phyloP scores from a whole-genome alignment of 805 yeast genomes.

The Sugiyamaella lignohabitans region DNA sequence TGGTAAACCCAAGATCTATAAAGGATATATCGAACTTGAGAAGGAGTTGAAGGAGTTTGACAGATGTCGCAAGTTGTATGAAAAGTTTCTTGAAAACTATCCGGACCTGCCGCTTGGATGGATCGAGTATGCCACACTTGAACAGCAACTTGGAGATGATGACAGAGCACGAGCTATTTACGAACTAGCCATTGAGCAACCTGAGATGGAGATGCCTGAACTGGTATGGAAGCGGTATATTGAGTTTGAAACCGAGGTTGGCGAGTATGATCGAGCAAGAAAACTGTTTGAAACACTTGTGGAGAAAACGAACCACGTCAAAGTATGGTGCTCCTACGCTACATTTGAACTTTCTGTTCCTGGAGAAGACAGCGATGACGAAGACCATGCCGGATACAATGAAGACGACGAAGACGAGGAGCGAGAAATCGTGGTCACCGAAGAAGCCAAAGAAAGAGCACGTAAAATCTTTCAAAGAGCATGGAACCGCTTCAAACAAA shows the following conservation, averaged over 20 bases:
- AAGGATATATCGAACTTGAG: conserved; percentile 64
- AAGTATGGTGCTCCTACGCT: conserved; percentile 61
- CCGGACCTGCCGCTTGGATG: conserved; percentile 44
- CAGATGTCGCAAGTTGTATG: conserved; percentile 66
- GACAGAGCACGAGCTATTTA: conserved; percentile 62
- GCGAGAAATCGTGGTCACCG: conserved; percentile 42
- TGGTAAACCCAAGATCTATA: conserved; percentile 47
- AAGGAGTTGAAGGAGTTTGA: conserved; percentile 67
- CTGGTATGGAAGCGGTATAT: conserved; percentile 39
- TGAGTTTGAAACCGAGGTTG: conserved; percentile 56
- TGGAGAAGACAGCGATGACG: conserved; percentile 36
- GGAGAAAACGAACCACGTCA: conserved; percentile 30
- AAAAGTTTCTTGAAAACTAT: conserved; percentile 51
- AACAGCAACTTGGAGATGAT: conserved; percentile 57
- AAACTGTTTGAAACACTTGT: conserved; percentile 40
- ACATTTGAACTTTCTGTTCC: conserved; percentile 59
- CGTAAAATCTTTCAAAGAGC: conserved; percentile 55
- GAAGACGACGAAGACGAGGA: conserved; percentile 39
- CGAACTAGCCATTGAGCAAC: conserved; percentile 41
- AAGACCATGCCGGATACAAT: conserved; percentile 21
- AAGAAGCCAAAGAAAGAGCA: conserved; percentile 44
- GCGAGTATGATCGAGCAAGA: conserved; percentile 52
- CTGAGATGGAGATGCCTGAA: conserved; percentile 25
- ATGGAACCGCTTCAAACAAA: conserved; percentile 37
- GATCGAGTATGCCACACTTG: conserved; percentile 63